A percentile compares a stretch with the other conserved stretches of the same genome.
Conservation (phyloP, 2,329 filamentous ascomycete species). For the Ascochyta fabae region DNA sequence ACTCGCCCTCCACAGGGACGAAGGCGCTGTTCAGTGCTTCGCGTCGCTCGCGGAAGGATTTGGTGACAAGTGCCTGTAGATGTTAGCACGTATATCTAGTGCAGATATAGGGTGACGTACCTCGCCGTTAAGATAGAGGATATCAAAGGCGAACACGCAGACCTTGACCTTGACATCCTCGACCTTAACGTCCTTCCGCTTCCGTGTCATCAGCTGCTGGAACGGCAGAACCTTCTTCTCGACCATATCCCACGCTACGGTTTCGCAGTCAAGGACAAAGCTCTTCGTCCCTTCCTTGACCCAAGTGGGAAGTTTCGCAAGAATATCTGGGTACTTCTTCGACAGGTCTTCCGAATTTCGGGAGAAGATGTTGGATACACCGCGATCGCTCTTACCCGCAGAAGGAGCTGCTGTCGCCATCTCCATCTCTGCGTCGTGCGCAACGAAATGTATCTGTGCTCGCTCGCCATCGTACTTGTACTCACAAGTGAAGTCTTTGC, state of each 20-base stretch:
- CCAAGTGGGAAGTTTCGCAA: conserved; percentile 86
- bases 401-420: conserved; percentile 65
- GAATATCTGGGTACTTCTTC: conserved; percentile 96
- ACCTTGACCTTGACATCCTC: conserved; percentile 97
- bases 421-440: conserved; percentile 75
- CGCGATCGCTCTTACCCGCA: conserved; percentile 70
- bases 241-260: conserved; percentile 92
- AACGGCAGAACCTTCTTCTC: conserved; percentile 97
- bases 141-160: conserved; percentile 94
- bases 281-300: conserved; percentile 88
- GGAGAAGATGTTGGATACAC: conserved; percentile 92
- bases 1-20: conserved; percentile 81
- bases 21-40: conserved; percentile 78
- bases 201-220: conserved; percentile 97
- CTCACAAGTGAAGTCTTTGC: conserved; percentile 95
- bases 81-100: conserved; percentile 26
- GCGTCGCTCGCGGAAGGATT: conserved; percentile 82
- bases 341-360: conserved; percentile 96
- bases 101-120: conserved; percentile 46
- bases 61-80: conserved; percentile 75
- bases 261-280: conserved; percentile 98
- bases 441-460: conserved; percentile 97
- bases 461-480: conserved; percentile 99
- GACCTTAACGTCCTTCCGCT: conserved; percentile 94
- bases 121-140: conserved; percentile 91